Percentiles rank a stretch among this genome's conserved stretches.
These are phyloP conservation scores for Chaetomiaceae sp. DNA, from an alignment of 2,329 filamentous ascomycete genomes.

Conservation along the genomic window DNA sequence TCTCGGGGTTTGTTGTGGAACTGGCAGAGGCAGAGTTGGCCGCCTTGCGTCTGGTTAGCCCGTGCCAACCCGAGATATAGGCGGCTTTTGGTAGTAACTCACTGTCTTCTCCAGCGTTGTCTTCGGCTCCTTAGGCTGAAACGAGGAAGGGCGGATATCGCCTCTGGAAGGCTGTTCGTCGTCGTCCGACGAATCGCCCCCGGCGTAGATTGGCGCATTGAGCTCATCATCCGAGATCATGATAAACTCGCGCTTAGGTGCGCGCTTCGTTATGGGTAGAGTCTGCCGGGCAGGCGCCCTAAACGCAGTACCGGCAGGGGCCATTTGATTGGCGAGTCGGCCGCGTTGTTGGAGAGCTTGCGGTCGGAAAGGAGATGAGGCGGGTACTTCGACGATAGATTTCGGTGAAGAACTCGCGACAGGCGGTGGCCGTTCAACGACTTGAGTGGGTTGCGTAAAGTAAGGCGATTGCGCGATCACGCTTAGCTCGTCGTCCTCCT, in stretches of 20 bases:
- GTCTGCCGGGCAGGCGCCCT: slow-evolving; percentile 35
- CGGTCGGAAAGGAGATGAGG: slow-evolving; percentile 72
- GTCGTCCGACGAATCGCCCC: slow-evolving; percentile 52
- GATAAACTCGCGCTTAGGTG: slow-evolving; percentile 34
- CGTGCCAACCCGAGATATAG: no score
- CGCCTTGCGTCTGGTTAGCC: slow-evolving; percentile 6
- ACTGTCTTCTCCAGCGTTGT: neutral
- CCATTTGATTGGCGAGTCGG: slow-evolving; percentile 51
- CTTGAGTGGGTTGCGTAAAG: slow-evolving; percentile 44
- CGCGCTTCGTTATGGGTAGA: slow-evolving; percentile 22
- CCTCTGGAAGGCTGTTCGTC: slow-evolving; percentile 53
- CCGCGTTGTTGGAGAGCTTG: slow-evolving; percentile 25
- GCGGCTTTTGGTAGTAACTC: neutral
- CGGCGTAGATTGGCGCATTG: slow-evolving; percentile 34
- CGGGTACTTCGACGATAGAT: slow-evolving; percentile 68
- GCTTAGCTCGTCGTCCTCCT: slow-evolving; percentile 33
- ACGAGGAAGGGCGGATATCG: slow-evolving; percentile 59
- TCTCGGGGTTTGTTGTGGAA: slow-evolving; percentile 19
- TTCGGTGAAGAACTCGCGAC: slow-evolving; percentile 41
- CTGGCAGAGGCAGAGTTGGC: slow-evolving; percentile 13
- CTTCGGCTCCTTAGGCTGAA: slow-evolving; percentile 40
- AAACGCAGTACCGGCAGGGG: slow-evolving; percentile 71
- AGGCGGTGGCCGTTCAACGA: slow-evolving; percentile 36
- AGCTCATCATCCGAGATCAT: slow-evolving; percentile 32
- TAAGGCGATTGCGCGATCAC: slow-evolving; percentile 40